Percentiles rank a stretch among this genome's conserved stretches.
Conservation (phyloP, 441 rosid genomes). For the Biscutella laevigata region DNA sequence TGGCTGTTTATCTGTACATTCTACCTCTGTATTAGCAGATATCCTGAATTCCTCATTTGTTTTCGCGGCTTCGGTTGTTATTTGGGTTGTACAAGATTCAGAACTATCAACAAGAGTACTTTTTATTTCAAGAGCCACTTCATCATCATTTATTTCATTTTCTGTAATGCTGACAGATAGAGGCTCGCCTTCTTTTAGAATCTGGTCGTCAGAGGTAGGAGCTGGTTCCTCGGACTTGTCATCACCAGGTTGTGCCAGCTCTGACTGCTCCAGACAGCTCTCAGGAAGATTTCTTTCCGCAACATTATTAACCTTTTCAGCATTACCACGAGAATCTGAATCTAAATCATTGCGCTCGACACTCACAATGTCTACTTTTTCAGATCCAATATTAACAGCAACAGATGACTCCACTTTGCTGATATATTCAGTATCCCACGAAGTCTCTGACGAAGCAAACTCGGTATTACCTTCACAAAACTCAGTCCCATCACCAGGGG, state of each 20-base stretch:
- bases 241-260: conserved; percentile 30
- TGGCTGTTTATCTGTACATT: conserved; percentile 31
- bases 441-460: conserved; percentile 43
- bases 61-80: conserved; percentile 13
- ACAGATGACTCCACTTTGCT: conserved; percentile 33
- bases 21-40: conserved; percentile 25
- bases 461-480: conserved; percentile 51
- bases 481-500: conserved; percentile 57
- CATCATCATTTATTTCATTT: conserved; percentile 28
- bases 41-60: conserved; percentile 11
- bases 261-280: conserved; percentile 41
- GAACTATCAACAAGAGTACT: conserved; percentile 5
- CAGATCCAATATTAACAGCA: conserved; percentile 18
- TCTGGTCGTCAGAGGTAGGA: conserved; percentile 25
- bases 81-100: conserved; percentile 14
- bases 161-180: conserved; percentile 20
- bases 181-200: conserved; percentile 10
- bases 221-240: conserved; percentile 24
- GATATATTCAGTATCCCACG: conserved; percentile 42
- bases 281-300: conserved; percentile 29
- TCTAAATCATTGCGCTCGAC: conserved; percentile 13
- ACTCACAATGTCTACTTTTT: conserved; percentile 16
- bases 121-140: conserved; percentile 16
- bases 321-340: conserved; percentile 12
- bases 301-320: conserved; percentile 26